Conservation (phyloP, 2,329 filamentous ascomycete species). For the Apiospora aurea region DNA sequence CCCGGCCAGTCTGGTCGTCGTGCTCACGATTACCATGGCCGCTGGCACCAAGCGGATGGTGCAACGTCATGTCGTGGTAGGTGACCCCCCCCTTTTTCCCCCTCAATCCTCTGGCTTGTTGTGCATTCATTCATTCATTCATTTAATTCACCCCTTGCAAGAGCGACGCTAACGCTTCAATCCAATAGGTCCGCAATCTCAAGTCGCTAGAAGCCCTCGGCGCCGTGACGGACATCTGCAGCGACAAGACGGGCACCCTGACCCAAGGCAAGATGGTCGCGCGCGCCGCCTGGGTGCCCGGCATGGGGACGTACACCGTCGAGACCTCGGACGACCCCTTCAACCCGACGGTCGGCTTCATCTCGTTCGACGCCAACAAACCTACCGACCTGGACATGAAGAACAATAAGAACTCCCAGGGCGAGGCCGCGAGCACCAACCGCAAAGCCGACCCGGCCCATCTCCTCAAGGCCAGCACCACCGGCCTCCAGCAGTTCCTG, state of each 20-base stretch:
- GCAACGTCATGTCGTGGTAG: conserved; percentile 62
- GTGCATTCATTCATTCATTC: too few species aligned
- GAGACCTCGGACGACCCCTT: conserved; percentile 62
- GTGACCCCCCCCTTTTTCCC: background rate
- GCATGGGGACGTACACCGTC: conserved; percentile 63
- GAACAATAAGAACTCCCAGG: conserved; percentile 39
- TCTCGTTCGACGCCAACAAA: conserved; percentile 46
- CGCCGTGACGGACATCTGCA: conserved; percentile 64
- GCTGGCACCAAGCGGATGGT: conserved; percentile 66
- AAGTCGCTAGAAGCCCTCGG: conserved; percentile 66
- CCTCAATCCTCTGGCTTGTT: too few species aligned
- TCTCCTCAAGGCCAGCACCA: conserved; percentile 49
- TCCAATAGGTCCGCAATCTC: conserved; percentile 50
- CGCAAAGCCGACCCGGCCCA: conserved; percentile 30
- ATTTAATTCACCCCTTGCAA: too few species aligned
- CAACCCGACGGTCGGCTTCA: conserved; percentile 60
- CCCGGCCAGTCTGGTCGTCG: conserved; percentile 67
- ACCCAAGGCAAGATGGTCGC: conserved; percentile 71
- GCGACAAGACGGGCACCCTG: conserved; percentile 65
- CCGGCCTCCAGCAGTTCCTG: conserved; percentile 60
- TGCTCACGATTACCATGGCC: conserved; percentile 72
- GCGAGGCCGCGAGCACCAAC: conserved; percentile 29
- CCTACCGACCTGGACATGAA: conserved; percentile 35
- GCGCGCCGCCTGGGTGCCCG: conserved; percentile 65
- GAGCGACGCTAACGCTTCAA: too few species aligned